Evolutionary conservation across 352 stramenopile species (phyloP).

Genomic region (Aphanomyces euteiches): DNA sequence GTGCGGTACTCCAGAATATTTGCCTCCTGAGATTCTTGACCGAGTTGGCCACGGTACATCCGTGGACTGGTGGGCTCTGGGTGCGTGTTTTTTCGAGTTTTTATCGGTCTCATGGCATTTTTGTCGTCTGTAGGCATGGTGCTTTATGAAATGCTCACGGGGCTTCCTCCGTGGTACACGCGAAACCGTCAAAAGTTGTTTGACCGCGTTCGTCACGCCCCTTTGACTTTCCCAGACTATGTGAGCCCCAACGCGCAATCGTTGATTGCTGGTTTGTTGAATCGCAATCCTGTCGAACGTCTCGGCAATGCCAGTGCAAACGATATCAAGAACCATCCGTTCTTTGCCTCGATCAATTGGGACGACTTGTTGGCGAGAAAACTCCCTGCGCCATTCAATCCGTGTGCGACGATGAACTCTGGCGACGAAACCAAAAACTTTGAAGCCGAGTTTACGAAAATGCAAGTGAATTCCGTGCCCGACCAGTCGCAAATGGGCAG

Average conservation of each 20-base stretch:
- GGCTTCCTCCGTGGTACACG: slow-evolving; percentile 89
- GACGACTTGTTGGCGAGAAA: slow-evolving; percentile 78
- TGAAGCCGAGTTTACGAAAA: slow-evolving; percentile 79
- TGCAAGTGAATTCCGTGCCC: slow-evolving; percentile 85
- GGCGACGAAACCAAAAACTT: slow-evolving; percentile 46
- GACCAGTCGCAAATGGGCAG: slow-evolving; percentile 50
- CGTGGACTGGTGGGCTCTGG: slow-evolving; percentile 91
- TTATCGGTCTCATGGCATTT: background rate
- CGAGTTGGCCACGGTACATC: slow-evolving; percentile 85
- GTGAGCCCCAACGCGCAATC: slow-evolving; percentile 63
- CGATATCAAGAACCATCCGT: slow-evolving; percentile 83
- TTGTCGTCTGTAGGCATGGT: slow-evolving; percentile 55
- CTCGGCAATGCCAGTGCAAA: slow-evolving; percentile 71
- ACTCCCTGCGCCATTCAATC: slow-evolving; percentile 80
- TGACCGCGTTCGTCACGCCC: slow-evolving; percentile 82
- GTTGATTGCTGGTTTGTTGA: slow-evolving; percentile 81
- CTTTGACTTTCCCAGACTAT: slow-evolving; percentile 85
- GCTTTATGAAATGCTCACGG: slow-evolving; percentile 93
- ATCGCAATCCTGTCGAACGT: slow-evolving; percentile 71
- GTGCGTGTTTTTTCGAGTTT: slow-evolving; percentile 26
- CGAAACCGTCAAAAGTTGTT: slow-evolving; percentile 91
- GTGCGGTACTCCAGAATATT: slow-evolving; percentile 90
- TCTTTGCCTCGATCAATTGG: slow-evolving; percentile 81
- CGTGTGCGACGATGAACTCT: slow-evolving; percentile 36
- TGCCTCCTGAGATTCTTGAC: slow-evolving; percentile 89